Conservation (phyloP, 2,329 filamentous ascomycete genomes). For the Thermomyces lanuginosus region DNA sequence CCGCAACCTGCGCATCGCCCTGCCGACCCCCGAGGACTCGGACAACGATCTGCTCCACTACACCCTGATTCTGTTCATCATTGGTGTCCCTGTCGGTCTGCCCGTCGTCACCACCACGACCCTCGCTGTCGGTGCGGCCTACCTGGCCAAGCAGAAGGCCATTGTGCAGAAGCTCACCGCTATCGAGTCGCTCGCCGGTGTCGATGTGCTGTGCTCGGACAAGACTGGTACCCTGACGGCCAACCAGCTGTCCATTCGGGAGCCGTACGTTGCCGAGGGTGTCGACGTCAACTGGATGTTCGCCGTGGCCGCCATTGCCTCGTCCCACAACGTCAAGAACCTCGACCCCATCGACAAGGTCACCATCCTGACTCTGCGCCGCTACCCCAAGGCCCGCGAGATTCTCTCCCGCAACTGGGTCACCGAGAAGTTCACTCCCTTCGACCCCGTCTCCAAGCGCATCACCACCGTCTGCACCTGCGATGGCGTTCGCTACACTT, state of each 20-base stretch:
- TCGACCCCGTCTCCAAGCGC: constrained; percentile 59
- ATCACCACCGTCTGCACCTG: constrained; percentile 50
- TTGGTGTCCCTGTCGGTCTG: constrained; percentile 58
- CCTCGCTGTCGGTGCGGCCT: constrained; percentile 55
- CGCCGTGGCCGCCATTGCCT: constrained; percentile 55
- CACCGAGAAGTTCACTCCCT: constrained; percentile 49
- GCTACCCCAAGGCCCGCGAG: constrained; percentile 55
- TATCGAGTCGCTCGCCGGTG: constrained; percentile 53
- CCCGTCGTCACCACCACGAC: constrained; percentile 59
- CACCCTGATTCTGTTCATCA: constrained; percentile 50
- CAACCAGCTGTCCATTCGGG: constrained; percentile 49
- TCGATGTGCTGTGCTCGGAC: constrained; percentile 59
- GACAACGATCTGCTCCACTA: constrained; percentile 47
- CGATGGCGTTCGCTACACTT: constrained; percentile 49
- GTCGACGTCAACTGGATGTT: constrained; percentile 66
- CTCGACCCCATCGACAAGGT: constrained; percentile 61
- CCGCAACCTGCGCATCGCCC: constrained; percentile 43
- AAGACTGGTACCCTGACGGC: constrained; percentile 51
- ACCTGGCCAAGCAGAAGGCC: constrained; percentile 55
- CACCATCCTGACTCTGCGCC: constrained; percentile 53
- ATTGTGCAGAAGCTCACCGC: constrained; percentile 61
- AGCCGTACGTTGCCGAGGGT: constrained; percentile 55
- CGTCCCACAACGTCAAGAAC: constrained; percentile 57
- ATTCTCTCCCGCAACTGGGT: constrained; percentile 54
- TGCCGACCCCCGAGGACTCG: constrained; percentile 26